Evolutionary conservation across 495 filamentous ascomycete species (phyloP).

Genomic region (Penicilliopsis zonata): DNA sequence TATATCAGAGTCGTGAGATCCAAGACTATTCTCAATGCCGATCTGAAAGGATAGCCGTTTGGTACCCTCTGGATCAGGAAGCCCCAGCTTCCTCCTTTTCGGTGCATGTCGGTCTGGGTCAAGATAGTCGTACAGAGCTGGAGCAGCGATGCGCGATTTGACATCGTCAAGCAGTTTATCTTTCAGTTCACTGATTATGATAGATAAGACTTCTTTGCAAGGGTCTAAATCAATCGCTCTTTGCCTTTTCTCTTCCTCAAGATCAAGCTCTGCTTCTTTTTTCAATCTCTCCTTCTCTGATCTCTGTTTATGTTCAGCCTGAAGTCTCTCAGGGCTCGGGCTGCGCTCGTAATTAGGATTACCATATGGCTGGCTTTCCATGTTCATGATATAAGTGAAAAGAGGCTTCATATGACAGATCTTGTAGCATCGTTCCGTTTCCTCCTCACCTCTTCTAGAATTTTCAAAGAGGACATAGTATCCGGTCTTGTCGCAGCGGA

Average conservation of each 20-base stretch:
- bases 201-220: slow-evolving; percentile 64
- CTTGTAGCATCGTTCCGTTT: slow-evolving; percentile 64
- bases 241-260: slow-evolving; percentile 78
- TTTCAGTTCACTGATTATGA: slow-evolving; percentile 66
- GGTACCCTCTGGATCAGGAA: slow-evolving; percentile 53
- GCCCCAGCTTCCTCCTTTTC: slow-evolving; percentile 66
- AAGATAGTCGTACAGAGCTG: slow-evolving; percentile 71
- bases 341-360: slow-evolving; percentile 56
- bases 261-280: slow-evolving; percentile 60
- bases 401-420: slow-evolving; percentile 62
- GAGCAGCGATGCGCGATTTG: slow-evolving; percentile 69
- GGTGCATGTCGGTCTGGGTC: slow-evolving; percentile 66
- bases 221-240: slow-evolving; percentile 77
- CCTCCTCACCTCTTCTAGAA: slow-evolving; percentile 58
- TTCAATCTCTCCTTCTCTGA: slow-evolving; percentile 42
- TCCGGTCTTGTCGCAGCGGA: slow-evolving; percentile 70
- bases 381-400: slow-evolving; percentile 88
- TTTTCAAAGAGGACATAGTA: slow-evolving; percentile 88
- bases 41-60: slow-evolving; percentile 36
- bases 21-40: slow-evolving; percentile 39
- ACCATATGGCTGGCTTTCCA: slow-evolving; percentile 66
- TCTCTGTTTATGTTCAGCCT: slow-evolving; percentile 41
- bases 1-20: slow-evolving; percentile 56
- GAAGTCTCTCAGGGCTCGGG: slow-evolving; percentile 41
- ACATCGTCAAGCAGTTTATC: slow-evolving; percentile 78